Evolutionary conservation across 2,329 filamentous ascomycete genomes (phyloP), one percentile per base, ranked within the genome.

Genomic region (Akanthomyces muscarius): DNA sequence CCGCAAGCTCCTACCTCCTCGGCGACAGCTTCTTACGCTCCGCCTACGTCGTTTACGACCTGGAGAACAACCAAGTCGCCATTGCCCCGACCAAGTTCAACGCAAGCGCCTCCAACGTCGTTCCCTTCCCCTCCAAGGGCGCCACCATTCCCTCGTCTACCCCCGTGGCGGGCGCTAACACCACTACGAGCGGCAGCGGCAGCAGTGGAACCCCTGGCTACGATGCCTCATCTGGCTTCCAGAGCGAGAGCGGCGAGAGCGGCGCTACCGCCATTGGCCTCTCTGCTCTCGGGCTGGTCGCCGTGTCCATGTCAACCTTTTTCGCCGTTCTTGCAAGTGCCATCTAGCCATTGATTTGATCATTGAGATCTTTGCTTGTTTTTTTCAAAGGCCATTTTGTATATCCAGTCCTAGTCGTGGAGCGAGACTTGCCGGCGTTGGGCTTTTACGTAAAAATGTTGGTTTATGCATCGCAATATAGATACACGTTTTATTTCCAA

Each of bases 11-110:
- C 0, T 83, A 74, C 66, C 74, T 86, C 48, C 77, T 86, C 11
- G 84, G 84, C 50, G 84, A 85, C 67, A 83, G 81, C 0, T 86
- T 87, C 69, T 72, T 86, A 38, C 80, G 84, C 61, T 86, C 83
- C 1, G 84, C 83, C 1, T 87, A 86, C 65, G 81, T 86, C 6
- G 83, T 86, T 8, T 86, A 85, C 66, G 84, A 87, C 65, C 73
- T 86, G 23, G 77, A 80, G 57, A 86, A 86, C 71, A 82, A 85
- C 69, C 75, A 86, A 68, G 76, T 86, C 62, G 83, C 71, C 21
- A 72, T 87, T 23, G 84, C 83, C 4, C 74, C 77, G 18, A 85
- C 84, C 13, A 76, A 83, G 64, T 85, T 86, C 71, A 85, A 84
- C 70, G 75, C 81, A 1, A 83, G 81, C 1, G 67, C 72, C 8